Evolutionary conservation across 1,139 yeast species (phyloP), one percentile per base, ranked within the genome.

Genomic region (Arxiozyma telluris): DNA sequence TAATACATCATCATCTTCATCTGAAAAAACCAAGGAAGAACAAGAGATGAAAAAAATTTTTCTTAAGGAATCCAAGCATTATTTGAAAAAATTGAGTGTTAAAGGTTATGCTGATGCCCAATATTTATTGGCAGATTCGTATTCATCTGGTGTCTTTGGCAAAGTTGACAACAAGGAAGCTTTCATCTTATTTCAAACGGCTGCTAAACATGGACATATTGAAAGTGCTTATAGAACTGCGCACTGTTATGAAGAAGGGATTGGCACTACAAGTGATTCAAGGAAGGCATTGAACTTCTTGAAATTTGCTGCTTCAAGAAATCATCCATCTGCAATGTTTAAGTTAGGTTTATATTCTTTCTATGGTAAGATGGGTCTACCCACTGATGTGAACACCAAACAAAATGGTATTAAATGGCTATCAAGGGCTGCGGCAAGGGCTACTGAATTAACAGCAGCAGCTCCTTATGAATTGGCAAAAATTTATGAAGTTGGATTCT

Each of bases 251-350:
- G 96, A 91, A 70, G 95, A 89, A 71, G 98, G 98, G 7, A 75
- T 91, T 71, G 98, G 98, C 6, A 87, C 94, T 7, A 83, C 90
- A 20, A 80, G 95, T 63, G 97, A 93, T 69, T 83, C 96, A 0
- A 78, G 96, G 55, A 84, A 89, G 64, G 93, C 96, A 1, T 73
- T 89, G 15, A 95, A 88, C 60, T 90, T 84, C 68, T 73, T 89
- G 58, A 85, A 87, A 65, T 84, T 84, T 69, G 96, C 98, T 0
- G 96, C 98, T 0, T 79, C 91, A 34, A 85, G 86, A 65, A 88
- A 88, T 65, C 98, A 93, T 68, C 90, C 97, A 0, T 93, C 96
- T 17, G 96, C 98, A 5, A 89, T 91, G 96, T 86, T 86, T 72
- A 87, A 91, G 65, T 76, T 90, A 58, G 98, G 98, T 7, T 76